Evolutionary conservation across 148 eudicot species (phyloP).

Genomic region (Fagopyrum homotropicum): DNA sequence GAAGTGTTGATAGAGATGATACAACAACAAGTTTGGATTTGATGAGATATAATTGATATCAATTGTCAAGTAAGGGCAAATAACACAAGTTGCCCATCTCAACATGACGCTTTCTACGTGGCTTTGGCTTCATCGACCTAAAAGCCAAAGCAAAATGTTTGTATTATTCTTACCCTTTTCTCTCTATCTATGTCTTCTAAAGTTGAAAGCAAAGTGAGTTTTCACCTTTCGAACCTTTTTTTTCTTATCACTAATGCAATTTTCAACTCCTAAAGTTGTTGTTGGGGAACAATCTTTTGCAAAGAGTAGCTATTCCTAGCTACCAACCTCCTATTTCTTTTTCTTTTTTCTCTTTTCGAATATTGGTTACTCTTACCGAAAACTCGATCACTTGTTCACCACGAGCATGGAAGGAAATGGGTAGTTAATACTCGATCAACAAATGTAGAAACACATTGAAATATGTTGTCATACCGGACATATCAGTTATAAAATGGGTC

Average conservation of each 20-base stretch:
- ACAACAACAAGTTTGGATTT: slow-evolving; percentile 2
- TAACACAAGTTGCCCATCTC: neutral
- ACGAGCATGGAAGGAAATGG: too few species aligned
- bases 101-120: slow-evolving; percentile 7
- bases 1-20: neutral
- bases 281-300: slow-evolving; percentile 9
- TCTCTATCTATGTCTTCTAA: neutral
- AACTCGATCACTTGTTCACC: too few species aligned
- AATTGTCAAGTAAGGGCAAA: neutral
- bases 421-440: too few species aligned
- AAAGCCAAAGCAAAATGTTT: neutral
- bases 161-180: neutral
- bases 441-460: too few species aligned
- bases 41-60: too few species aligned
- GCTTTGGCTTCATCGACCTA: slow-evolving; percentile 1
- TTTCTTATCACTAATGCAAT: slow-evolving; percentile 9
- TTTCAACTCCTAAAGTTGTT: slow-evolving; percentile 10
- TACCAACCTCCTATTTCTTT: neutral
- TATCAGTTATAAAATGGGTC: too few species aligned
- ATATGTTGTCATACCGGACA: too few species aligned
- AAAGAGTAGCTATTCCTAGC: neutral
- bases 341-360: neutral
- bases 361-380: too few species aligned
- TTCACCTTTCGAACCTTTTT: neutral
- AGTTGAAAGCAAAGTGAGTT: slow-evolving; percentile 9